Base-by-base conservation (phyloP, 192 early-diverging fungal species). In the Oehlia diaphana region DNA sequence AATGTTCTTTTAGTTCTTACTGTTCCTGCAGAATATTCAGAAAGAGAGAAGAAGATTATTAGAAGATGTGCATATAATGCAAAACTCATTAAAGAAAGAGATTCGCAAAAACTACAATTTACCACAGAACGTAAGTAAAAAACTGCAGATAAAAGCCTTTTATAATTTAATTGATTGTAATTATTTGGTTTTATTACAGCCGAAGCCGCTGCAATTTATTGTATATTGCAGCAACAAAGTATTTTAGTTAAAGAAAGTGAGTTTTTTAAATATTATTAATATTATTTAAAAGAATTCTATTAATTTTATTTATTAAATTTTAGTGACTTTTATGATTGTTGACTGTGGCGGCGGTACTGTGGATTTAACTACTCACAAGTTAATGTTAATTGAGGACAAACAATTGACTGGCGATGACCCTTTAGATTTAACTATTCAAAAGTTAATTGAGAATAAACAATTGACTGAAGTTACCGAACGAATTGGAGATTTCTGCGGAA, bases 121-220 rank as follows among this genome's bases (percentile, higher is more conserved):
- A 76, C 63, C 3, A 63, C 74, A 10, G 74, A 76, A 63, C 74
- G 74, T 76, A 76, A 76, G 74, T 33, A 12, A 58, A 58, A 58
- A 58, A n/a, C 61, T 2, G n/a, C n/a, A n/a, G n/a, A n/a, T n/a
- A n/a, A n/a, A n/a, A n/a, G n/a, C n/a, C n/a, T n/a, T n/a, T n/a
- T n/a, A n/a, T n/a, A n/a, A 16, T 26, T 19, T 31, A 5, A 0
- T 28, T 39, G 58, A 53, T n/a, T 58, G 19, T 21, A 21, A 19
- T 21, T 4, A 16, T n/a, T n/a, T n/a, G n/a, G n/a, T 49, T 50
- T 73, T 21, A 35, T 58, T 31, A 33, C 31, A 76, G 74, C 74
- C n/a, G 74, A 76, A 64, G 74, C 72, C 2, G 72, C 72, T 1
- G 72, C 72, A 16, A 1, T 74, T 28, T 23, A 74, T 31, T 74